Percentiles rank a stretch among this genome's conserved stretches.
Conservation (phyloP, 192 early-diverging fungal species). For the Irineochytrium annulatum region DNA sequence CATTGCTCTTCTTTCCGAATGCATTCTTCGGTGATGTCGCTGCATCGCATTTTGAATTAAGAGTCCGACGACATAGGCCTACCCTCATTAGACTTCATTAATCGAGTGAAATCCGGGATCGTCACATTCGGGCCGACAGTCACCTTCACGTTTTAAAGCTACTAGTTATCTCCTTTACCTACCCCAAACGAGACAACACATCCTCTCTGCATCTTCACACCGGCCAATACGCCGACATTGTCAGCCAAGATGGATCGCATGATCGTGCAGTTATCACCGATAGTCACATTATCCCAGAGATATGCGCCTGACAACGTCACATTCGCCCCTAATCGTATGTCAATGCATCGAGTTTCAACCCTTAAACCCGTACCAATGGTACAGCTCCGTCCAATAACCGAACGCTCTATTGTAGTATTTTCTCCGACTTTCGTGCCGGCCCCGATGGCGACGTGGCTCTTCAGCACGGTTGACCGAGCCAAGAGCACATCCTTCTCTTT, state of each 20-base stretch:
- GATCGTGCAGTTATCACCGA: conserved; percentile 67
- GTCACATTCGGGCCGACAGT: conserved; percentile 68
- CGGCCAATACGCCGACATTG: conserved; percentile 60
- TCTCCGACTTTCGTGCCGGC: conserved; percentile 70
- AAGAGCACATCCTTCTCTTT: conserved; percentile 72
- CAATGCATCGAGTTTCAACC: background rate
- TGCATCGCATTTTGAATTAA: conserved; percentile 10
- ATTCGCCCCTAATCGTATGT: conserved; percentile 48
- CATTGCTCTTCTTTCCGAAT: background rate
- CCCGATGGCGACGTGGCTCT: conserved; percentile 82
- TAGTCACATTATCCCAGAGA: conserved; percentile 73
- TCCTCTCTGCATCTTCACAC: conserved; percentile 66
- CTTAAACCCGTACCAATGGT: conserved; percentile 44
- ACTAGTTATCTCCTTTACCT: background rate
- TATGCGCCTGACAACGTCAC: conserved; percentile 78
- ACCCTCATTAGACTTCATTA: conserved; percentile 41
- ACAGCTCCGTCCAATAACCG: conserved; percentile 82
- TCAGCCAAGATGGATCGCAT: conserved; percentile 72
- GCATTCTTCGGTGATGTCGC: background rate
- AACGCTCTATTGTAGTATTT: conserved; percentile 63
- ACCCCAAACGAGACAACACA: conserved; percentile 49
- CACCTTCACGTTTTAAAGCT: conserved; percentile 30
- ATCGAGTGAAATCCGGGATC: conserved; percentile 61
- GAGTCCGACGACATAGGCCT: background rate
- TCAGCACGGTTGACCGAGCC: conserved; percentile 57